Evolutionary conservation across 805 yeast species (phyloP).

Genomic region (Nakazawaea wyomingensis): DNA sequence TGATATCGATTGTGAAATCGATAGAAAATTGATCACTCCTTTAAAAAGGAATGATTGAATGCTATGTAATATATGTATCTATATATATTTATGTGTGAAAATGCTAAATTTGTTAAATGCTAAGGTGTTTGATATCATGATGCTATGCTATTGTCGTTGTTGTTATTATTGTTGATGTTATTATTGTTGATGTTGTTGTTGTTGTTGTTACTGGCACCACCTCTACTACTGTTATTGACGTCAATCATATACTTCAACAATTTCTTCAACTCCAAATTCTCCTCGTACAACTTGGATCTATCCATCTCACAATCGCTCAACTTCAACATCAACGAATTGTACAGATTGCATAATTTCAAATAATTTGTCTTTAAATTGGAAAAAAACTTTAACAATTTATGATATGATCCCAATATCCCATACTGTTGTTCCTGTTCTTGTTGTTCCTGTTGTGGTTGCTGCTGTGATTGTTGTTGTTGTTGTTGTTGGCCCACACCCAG

Average conservation of each 20-base stretch:
- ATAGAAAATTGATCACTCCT: slow-evolving; percentile 2
- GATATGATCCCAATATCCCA: neutral
- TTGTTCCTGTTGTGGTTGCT: neutral
- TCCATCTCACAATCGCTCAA: slow-evolving; percentile 20
- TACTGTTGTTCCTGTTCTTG: neutral
- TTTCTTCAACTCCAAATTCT: slow-evolving; percentile 22
- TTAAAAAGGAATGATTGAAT: neutral
- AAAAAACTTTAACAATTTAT: slow-evolving; percentile 16
- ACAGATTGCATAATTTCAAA: slow-evolving; percentile 18
- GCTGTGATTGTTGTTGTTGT: neutral
- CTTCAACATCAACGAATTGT: slow-evolving; percentile 18
- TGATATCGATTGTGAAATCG: slow-evolving; percentile 29
- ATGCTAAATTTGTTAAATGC: slow-evolving; percentile 3
- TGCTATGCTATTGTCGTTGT: too few relatives aligned
- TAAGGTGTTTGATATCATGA: too few relatives aligned
- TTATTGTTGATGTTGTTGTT: neutral
- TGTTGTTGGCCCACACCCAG: neutral
- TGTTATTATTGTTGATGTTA: neutral
- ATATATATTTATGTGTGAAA: too few relatives aligned
- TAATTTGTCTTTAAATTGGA: slow-evolving; percentile 20
- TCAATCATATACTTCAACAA: slow-evolving; percentile 18
- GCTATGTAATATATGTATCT: neutral
- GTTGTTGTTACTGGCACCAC: neutral
- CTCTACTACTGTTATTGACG: slow-evolving; percentile 1
- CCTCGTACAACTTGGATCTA: slow-evolving; percentile 16